phyloP scores from a whole-genome alignment of 1,139 yeast genomes.

The Magnusiomyces suaveolens region DNA sequence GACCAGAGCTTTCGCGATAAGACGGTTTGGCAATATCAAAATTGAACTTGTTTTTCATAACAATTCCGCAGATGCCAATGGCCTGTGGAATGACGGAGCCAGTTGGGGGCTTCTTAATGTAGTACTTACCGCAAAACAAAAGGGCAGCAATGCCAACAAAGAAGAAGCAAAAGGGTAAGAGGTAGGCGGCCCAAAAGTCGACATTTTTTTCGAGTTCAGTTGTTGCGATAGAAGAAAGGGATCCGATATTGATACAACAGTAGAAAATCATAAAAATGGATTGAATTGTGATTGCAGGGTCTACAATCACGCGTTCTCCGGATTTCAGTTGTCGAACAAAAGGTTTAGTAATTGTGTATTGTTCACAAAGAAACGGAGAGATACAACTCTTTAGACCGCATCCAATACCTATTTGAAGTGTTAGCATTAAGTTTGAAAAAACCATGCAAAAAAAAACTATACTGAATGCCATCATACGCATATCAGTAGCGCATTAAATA shows the following conservation, averaged over 20 bases:
- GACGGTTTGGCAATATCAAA: slow-evolving; percentile 51
- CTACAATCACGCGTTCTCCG: slow-evolving; percentile 63
- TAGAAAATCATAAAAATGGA: slow-evolving; percentile 70
- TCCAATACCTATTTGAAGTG: too few species aligned
- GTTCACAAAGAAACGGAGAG: slow-evolving; percentile 73
- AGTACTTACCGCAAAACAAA: slow-evolving; percentile 46
- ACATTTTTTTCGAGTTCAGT: slow-evolving; percentile 58
- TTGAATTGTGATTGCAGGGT: slow-evolving; percentile 61
- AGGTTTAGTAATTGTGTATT: slow-evolving; percentile 48
- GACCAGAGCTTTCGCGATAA: slow-evolving; percentile 32
- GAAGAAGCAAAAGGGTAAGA: slow-evolving; percentile 56
- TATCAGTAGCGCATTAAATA: too few species aligned
- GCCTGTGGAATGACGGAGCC: slow-evolving; percentile 54
- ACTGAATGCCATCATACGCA: too few species aligned
- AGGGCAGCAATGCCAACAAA: slow-evolving; percentile 50
- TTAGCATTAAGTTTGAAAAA: too few species aligned
- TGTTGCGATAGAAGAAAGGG: slow-evolving; percentile 68
- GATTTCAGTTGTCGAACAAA: slow-evolving; percentile 48
- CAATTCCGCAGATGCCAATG: slow-evolving; percentile 42
- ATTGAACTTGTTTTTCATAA: slow-evolving; percentile 41
- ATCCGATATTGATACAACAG: slow-evolving; percentile 72
- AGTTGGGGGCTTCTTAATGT: slow-evolving; percentile 52
- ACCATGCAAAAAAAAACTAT: too few species aligned
- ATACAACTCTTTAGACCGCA: slow-evolving; percentile 78
- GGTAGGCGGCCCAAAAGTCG: slow-evolving; percentile 72